Base-by-base conservation (phyloP, 225 moss, liverwort and hornwort genomes). In the Pseudoscleropodium purum region DNA sequence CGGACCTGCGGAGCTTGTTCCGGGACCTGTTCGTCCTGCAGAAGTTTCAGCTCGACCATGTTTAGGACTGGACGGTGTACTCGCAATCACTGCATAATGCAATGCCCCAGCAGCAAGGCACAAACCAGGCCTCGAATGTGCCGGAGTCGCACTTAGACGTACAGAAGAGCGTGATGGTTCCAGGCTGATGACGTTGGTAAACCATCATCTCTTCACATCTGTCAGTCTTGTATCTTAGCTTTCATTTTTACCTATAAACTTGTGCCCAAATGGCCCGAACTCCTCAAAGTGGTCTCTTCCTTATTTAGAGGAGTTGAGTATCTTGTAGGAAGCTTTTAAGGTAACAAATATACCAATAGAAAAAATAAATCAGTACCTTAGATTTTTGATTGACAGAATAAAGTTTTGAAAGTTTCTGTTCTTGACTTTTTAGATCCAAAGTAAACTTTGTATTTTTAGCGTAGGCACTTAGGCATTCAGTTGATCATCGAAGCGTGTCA, bases 41-140 rank as follows among this genome's bases (percentile, higher is more conserved):
- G 84, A 92, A 91, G 59, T 91, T 93, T 61, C 92, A 91, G 77
- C 92, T 93, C 34, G 93, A 93, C 81, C 93, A 93, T 81, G 91
- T 91, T 67, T 92, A 93, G 67, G 91, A 93, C 43, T 93, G 93
- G 93, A 92, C 91, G 23, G 83, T 91, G 61, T 86, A 83, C 86
- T 88, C 86, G 33, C 91, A 56, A 25, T 84, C 86, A 66, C 79
- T 84, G 27, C 47, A 62, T 11, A 47, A 69, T 29, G 54, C 69
- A 54, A 25, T 81, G 18, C 90, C 79, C 17, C 77, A 64, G 49
- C 80, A 66, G 82, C 85, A 62, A 84, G 77, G 27, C 49, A 60
- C 45, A 31, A 64, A 54, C 27, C 81, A 66, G 21, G 61, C 52
- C 24, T 60, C 86, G 34, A 87, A 79, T 57, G 79, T 91, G 56